These are phyloP conservation scores for Ogataea minuta DNA, from an alignment of 805 yeast species.

Conservation along the genomic window DNA sequence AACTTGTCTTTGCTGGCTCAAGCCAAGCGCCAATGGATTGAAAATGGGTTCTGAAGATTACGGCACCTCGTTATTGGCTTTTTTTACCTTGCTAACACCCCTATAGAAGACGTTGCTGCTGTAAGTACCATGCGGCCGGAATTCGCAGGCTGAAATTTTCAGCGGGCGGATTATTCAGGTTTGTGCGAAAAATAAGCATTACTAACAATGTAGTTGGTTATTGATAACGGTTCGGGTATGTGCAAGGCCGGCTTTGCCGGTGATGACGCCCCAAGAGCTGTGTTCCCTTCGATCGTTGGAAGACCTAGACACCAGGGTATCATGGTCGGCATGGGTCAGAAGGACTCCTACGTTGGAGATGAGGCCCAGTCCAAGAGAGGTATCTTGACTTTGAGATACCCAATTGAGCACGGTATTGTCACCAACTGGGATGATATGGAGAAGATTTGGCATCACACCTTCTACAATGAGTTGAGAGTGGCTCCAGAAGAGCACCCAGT, in stretches of 20 bases:
- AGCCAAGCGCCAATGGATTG: no score
- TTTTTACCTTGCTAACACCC: slow-evolving; percentile 31
- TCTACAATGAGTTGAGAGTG: slow-evolving; percentile 99
- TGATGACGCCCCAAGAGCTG: slow-evolving; percentile 99
- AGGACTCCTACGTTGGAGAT: slow-evolving; percentile 99
- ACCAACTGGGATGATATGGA: slow-evolving; percentile 99
- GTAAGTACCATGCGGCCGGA: slow-evolving; percentile 31
- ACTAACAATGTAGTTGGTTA: slow-evolving; percentile 55
- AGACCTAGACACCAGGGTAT: slow-evolving; percentile 99
- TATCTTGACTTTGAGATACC: slow-evolving; percentile 97
- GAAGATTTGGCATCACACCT: slow-evolving; percentile 99
- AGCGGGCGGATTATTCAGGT: slow-evolving; percentile 1
- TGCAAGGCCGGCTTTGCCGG: slow-evolving; percentile 99
- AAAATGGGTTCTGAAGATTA: no score
- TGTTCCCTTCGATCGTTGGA: slow-evolving; percentile 99
- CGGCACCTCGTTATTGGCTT: not conserved
- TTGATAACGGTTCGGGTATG: slow-evolving; percentile 99
- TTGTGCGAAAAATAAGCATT: slow-evolving; percentile 6
- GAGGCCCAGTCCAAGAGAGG: slow-evolving; percentile 99
- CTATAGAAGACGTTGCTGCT: slow-evolving; percentile 47
- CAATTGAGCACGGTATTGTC: slow-evolving; percentile 99
- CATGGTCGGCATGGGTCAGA: slow-evolving; percentile 99
- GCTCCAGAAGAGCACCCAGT: slow-evolving; percentile 99
- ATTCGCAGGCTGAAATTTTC: slow-evolving; percentile 5
- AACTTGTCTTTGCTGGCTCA: no score